Evolutionary conservation across 176 grass and related monocot species (phyloP), one percentile per base, ranked within the genome.

Genomic region (Rhynchospora pubera): DNA sequence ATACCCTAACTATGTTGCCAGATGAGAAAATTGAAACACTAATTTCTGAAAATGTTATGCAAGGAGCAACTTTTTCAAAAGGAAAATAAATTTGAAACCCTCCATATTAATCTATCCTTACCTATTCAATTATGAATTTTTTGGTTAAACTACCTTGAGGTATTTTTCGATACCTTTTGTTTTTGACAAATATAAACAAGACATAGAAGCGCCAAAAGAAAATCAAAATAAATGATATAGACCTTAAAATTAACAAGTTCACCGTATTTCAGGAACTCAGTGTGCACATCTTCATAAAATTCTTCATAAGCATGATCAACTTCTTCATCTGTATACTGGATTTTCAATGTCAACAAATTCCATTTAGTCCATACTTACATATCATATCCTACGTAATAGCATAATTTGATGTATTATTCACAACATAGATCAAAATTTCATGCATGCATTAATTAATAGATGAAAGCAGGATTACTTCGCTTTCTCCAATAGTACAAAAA

Each of bases 231-330:
- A 77, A 56, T 55, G 24, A 77, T 55, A 77, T 10, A 53, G 63
- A 98, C 96, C 92, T 98, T 98, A 82, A 98, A 98, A 81, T 98
- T 98, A 15, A 87, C 74, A 85, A 98, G 89, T 92, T 94, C 96
- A 61, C 96, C 92, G 69, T 87, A 98, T 86, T 94, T 98, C 84
- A 93, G 79, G 87, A 98, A 98, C 87, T 98, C 96, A 26, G 92
- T 94, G 77, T 98, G 96, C 70, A 98, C 96, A 47, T 98, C 96
- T 70, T 98, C 96, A 82, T 98, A 98, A 91, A 98, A 98, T 90
- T 98, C 92, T 93, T 98, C 92, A 86, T 98, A 98, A 74, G 82
- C 89, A 16, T 87, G 78, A 79, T 98, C 90, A 82, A 98, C 68
- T 76, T 98, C 92, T 90, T 99, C 96, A 82, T 99, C 96, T 55